These are phyloP conservation scores for Acmispon strigosus DNA, from an alignment of 306 rosid species.

Conservation along the genomic window DNA sequence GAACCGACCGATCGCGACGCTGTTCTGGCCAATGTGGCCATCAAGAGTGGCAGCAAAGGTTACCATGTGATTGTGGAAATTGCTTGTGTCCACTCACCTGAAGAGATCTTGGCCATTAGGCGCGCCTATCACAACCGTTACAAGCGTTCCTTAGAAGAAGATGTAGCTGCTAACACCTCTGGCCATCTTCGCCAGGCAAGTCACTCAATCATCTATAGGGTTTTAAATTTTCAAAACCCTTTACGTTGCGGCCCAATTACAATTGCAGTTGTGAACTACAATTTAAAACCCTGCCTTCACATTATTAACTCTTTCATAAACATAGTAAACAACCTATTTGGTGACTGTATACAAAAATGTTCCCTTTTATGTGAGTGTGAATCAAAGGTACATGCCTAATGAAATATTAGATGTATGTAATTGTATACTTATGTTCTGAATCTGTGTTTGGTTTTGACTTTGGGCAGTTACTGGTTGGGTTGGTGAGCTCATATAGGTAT, in stretches of 20 bases:
- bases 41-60: constrained; percentile 33
- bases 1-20: constrained; percentile 72
- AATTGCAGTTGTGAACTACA: no score
- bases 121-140: constrained; percentile 42
- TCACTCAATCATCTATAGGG: neutral
- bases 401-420: neutral
- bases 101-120: constrained; percentile 48
- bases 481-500: constrained; percentile 44
- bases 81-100: constrained; percentile 45
- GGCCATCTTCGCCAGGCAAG: constrained; percentile 61
- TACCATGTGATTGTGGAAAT: constrained; percentile 55
- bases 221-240: no score
- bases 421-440: neutral
- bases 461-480: constrained; percentile 47
- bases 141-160: constrained; percentile 79
- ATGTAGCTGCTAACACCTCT: constrained; percentile 51
- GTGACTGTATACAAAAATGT: no score
- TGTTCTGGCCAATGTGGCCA: constrained; percentile 71
- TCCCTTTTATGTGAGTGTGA: no score
- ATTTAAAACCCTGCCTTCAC: no score
- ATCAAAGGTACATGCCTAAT: neutral
- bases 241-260: no score
- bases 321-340: no score
- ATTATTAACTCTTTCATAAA: no score
- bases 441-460: neutral